These are phyloP conservation scores for Cercospora sojina DNA, from an alignment of 2,329 filamentous ascomycete species.

Conservation along the genomic window DNA sequence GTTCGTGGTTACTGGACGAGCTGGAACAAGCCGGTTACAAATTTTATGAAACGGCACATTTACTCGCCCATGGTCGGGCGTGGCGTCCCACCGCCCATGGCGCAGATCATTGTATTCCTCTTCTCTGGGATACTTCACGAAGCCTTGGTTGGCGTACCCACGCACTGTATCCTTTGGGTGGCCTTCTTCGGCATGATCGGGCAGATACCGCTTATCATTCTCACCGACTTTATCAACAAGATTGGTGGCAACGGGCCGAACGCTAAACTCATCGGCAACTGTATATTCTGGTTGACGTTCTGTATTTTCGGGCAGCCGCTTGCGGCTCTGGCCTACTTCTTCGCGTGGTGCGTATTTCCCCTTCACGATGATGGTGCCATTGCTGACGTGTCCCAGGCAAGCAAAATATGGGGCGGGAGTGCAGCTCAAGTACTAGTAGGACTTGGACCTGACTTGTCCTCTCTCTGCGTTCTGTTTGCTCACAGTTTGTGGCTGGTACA, in stretches of 20 bases:
- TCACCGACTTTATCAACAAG: constrained; percentile 78
- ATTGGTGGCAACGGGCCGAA: constrained; percentile 63
- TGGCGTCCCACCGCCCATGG: constrained; percentile 68
- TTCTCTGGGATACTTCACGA: constrained; percentile 90
- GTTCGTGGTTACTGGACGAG: constrained; percentile 88
- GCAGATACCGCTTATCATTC: constrained; percentile 80
- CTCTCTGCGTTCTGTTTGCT: constrained; percentile 1
- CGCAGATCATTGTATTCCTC: constrained; percentile 80
- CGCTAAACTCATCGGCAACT: constrained; percentile 81
- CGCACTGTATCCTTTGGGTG: constrained; percentile 71
- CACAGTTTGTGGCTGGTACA: neutral
- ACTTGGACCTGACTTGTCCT: neutral
- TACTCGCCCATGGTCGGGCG: constrained; percentile 84
- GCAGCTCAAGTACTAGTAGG: constrained; percentile 21
- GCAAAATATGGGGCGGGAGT: constrained; percentile 73
- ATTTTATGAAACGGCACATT: constrained; percentile 93
- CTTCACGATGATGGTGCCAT: neutral
- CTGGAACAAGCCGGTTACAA: constrained; percentile 97
- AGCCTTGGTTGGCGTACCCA: constrained; percentile 87
- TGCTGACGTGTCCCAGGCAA: constrained; percentile 42
- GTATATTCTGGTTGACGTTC: constrained; percentile 95
- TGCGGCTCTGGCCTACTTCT: constrained; percentile 90
- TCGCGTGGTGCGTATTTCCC: constrained; percentile 68
- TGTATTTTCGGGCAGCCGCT: constrained; percentile 93
- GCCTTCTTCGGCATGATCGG: constrained; percentile 93